Evolutionary conservation across 2,329 filamentous ascomycete species (phyloP), one percentile per base, ranked within the genome.

Genomic region (Fusarium scirpi): DNA sequence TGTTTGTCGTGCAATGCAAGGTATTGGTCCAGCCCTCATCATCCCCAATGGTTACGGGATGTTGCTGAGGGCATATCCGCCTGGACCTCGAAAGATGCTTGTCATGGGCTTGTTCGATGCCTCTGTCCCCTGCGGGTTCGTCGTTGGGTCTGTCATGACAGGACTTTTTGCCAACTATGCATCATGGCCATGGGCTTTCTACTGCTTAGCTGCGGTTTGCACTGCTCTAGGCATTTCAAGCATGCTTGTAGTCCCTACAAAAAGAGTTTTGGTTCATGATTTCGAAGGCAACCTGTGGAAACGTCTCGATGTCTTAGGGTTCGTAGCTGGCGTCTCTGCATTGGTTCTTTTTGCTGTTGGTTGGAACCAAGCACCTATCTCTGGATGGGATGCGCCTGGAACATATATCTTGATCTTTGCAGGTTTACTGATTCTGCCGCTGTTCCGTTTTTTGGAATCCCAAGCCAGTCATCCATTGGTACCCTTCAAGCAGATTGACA

Each of bases 151-250:
- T 3, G 62, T 70, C 54, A 74, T 76, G 70, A 59, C 74, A 6
- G 69, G 72, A 2, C 66, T 76, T 15, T 73, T 76, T 44, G 67
- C 65, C 12, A 55, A 62, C 22, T 74, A 72, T 32, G 58, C 54
- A 10, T 74, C 69, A 24, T 76, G 74, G 74, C 61, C 72, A 2
- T 76, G 74, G 74, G 73, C 62, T 1, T 75, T 75, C 40, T 76
- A 76, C 45, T 68, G 63, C 25, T 22, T 73, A 29, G 51, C 71
- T 12, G 48, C 69, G 1, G 71, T 76, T 32, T 76, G 68, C 20
- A 41, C 70, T 7, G 73, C 72, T 2, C 40, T 74, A 6, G 70
- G 70, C 3, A 53, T 66, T 15, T 56, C 72, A n/a, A 70, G 74
- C 49, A 30, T 73, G 41, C 63, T 76, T 51, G 58, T 74, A 5